Evolutionary conservation across 208 protist species (phyloP).

Genomic region (Naegleria fowleri): DNA sequence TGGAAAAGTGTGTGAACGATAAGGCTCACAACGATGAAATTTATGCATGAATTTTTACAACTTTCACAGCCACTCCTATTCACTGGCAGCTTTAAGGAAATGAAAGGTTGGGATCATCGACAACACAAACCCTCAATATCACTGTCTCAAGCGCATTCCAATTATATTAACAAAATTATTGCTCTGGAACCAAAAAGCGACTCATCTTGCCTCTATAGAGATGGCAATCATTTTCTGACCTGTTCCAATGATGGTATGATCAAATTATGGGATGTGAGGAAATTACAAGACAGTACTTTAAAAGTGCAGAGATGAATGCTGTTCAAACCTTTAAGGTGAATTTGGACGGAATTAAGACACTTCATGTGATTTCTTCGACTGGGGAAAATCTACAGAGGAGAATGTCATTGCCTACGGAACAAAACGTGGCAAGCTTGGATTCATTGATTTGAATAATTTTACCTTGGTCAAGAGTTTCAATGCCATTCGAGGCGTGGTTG

Average conservation of each 20-base stretch:
- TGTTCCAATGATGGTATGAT: background rate
- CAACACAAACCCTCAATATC: background rate
- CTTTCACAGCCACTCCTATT: background rate
- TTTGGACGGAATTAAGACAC: background rate
- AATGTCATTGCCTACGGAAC: background rate
- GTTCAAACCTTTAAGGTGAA: background rate
- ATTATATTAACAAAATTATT: background rate
- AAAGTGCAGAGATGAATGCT: background rate
- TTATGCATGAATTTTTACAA: background rate
- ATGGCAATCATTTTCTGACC: background rate
- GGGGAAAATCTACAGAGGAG: too few species aligned
- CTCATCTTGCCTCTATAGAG: background rate
- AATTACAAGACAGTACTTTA: background rate
- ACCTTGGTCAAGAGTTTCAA: background rate
- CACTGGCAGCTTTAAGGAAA: background rate
- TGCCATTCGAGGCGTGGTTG: background rate
- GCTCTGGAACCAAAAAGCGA: background rate
- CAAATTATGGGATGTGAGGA: background rate
- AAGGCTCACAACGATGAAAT: background rate
- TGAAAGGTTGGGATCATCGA: background rate
- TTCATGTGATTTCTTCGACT: background rate
- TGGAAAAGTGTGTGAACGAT: background rate
- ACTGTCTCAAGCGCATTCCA: background rate
- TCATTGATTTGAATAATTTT: background rate
- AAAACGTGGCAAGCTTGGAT: background rate